phyloP scores from a whole-genome alignment of 495 filamentous ascomycete species.

The Daldinia grandis region DNA sequence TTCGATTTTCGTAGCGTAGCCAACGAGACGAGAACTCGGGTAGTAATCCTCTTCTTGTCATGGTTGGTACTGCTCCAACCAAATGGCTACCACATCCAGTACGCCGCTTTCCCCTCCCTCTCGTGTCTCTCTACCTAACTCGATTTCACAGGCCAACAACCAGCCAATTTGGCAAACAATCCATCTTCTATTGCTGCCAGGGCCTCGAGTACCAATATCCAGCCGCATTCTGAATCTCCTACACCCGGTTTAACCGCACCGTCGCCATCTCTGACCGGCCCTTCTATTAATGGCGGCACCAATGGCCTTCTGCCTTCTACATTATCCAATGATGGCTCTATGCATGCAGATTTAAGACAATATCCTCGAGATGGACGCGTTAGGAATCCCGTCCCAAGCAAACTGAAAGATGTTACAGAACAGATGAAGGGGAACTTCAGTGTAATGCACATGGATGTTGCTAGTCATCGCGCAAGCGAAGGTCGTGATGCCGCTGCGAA shows the following conservation, averaged over 20 bases:
- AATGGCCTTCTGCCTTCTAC: constrained; percentile 41
- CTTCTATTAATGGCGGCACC: constrained; percentile 34
- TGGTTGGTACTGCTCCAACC: constrained; percentile 41
- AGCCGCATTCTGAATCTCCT: constrained; percentile 39
- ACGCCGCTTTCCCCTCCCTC: constrained; percentile 15
- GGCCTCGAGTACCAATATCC: constrained; percentile 27
- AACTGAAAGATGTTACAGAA: constrained; percentile 65
- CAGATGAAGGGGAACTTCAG: constrained; percentile 65
- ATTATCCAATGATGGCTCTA: constrained; percentile 40
- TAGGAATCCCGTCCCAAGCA: constrained; percentile 65
- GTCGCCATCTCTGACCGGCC: constrained; percentile 31
- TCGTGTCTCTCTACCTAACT: constrained; percentile 28
- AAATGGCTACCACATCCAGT: constrained; percentile 49
- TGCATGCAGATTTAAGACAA: constrained; percentile 42
- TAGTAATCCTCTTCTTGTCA: constrained; percentile 32
- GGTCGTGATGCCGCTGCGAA: constrained; percentile 61
- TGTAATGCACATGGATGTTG: constrained; percentile 66
- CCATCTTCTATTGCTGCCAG: constrained; percentile 24
- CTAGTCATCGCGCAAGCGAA: constrained; percentile 53
- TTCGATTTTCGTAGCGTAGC: constrained; percentile 23
- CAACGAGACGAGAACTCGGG: constrained; percentile 5
- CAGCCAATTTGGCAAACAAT: constrained; percentile 46
- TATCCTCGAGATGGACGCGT: constrained; percentile 60
- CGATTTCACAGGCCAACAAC: constrained; percentile 39
- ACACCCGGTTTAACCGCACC: constrained; percentile 31